Evolutionary conservation across 1,284 basidiomycete species (phyloP).

Genomic region (Leccinum subatratum): DNA sequence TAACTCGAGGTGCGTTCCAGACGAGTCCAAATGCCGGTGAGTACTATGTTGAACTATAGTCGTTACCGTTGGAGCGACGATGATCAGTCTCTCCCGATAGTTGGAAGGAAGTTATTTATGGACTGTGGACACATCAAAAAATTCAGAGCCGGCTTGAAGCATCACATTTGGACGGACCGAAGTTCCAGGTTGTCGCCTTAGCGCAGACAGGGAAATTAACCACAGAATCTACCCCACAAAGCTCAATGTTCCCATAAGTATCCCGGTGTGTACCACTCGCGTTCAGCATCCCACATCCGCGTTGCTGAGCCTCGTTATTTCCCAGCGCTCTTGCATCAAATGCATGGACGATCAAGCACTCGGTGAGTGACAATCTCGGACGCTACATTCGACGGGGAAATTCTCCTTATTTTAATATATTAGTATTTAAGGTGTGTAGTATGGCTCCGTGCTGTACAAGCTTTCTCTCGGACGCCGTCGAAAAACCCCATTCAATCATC

Average conservation of each 20-base stretch:
- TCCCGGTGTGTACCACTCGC: not conserved
- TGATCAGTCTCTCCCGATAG: too few relatives aligned
- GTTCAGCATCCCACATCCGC: not conserved
- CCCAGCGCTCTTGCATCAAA: not conserved
- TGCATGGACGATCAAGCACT: not conserved
- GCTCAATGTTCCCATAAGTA: not conserved
- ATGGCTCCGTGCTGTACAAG: not conserved
- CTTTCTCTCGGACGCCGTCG: not conserved
- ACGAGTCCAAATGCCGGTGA: too few relatives aligned
- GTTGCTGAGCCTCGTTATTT: not conserved
- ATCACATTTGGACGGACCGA: slow-evolving; percentile 1
- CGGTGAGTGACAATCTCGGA: not conserved
- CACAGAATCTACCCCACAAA: not conserved
- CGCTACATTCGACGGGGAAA: not conserved
- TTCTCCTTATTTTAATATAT: not conserved
- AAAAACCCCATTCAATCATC: not conserved
- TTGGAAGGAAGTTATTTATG: not conserved
- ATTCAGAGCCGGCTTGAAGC: not conserved
- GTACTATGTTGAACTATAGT: too few relatives aligned
- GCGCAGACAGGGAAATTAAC: not conserved
- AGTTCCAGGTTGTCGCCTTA: not conserved
- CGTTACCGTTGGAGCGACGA: too few relatives aligned
- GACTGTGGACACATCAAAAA: not conserved
- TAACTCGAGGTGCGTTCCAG: too few relatives aligned
- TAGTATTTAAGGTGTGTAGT: not conserved